These are phyloP conservation scores for Salvia splendens DNA, from an alignment of 257 asterid species.

Conservation along the genomic window DNA sequence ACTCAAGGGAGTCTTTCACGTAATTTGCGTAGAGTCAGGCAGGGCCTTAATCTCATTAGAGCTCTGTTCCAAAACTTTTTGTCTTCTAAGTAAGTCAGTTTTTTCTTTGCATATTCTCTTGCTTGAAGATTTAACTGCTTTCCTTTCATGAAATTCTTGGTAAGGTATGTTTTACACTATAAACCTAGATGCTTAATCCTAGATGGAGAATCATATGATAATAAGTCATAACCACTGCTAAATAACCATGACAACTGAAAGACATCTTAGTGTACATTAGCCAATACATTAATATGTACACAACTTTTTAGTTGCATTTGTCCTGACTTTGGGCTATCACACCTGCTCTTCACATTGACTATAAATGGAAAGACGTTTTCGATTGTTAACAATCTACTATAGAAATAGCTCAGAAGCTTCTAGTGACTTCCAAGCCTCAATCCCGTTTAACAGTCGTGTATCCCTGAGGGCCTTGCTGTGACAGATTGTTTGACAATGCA, in stretches of 20 bases:
- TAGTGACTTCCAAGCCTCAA: no score
- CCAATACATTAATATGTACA: no score
- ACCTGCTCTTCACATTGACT: not conserved
- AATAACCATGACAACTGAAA: no score
- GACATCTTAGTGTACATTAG: no score
- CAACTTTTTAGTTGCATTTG: no score
- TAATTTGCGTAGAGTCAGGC: conserved; percentile 89
- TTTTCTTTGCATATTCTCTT: not conserved
- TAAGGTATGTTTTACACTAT: not conserved
- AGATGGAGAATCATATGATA: no score
- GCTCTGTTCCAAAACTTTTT: conserved; percentile 77
- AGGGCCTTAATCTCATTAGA: conserved; percentile 93
- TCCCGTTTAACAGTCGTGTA: no score
- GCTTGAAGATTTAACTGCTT: conserved; percentile 6
- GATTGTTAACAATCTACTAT: no score
- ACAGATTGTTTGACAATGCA: not conserved
- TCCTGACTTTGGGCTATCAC: not conserved
- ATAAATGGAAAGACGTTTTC: not conserved
- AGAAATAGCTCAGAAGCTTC: no score
- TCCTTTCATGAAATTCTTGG: not conserved
- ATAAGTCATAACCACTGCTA: no score
- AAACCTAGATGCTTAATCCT: not conserved
- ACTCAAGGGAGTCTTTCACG: conserved; percentile 86
- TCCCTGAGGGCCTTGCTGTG: not conserved
- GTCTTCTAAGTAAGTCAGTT: conserved; percentile 65